These are phyloP conservation scores for Aspergillus spinulosporus DNA, from an alignment of 2,329 filamentous ascomycete genomes.

Conservation along the genomic window DNA sequence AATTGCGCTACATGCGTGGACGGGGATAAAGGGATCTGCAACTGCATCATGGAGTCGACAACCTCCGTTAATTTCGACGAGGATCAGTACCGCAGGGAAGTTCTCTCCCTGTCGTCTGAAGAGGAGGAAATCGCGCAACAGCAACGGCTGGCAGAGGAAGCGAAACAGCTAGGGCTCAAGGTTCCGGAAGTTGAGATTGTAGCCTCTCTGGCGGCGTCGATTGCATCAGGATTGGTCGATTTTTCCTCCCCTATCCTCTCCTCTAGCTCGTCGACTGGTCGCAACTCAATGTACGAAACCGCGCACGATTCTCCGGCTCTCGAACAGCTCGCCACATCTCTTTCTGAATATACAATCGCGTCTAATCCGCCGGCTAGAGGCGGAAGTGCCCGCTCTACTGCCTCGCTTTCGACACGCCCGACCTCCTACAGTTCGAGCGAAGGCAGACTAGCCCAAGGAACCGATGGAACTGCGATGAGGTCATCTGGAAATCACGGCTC, in stretches of 20 bases:
- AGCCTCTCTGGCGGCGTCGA: slow-evolving; percentile 38
- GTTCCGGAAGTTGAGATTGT: slow-evolving; percentile 35
- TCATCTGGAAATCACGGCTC: slow-evolving; percentile 27
- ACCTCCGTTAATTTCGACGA: slow-evolving; percentile 33
- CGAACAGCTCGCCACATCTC: slow-evolving; percentile 32
- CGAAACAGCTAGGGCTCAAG: slow-evolving; percentile 39
- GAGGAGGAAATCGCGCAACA: slow-evolving; percentile 42
- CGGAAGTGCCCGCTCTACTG: slow-evolving; percentile 39
- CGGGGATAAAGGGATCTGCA: slow-evolving; percentile 19
- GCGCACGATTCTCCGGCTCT: slow-evolving; percentile 29
- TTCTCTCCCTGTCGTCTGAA: slow-evolving; percentile 36
- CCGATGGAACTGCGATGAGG: slow-evolving; percentile 21
- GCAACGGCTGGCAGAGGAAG: slow-evolving; percentile 40
- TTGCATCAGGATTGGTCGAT: slow-evolving; percentile 37
- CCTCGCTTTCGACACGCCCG: slow-evolving; percentile 42
- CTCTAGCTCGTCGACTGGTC: slow-evolving; percentile 36
- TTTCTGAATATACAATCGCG: slow-evolving; percentile 35
- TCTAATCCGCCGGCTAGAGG: slow-evolving; percentile 31
- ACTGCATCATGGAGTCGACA: slow-evolving; percentile 28
- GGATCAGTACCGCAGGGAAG: slow-evolving; percentile 38
- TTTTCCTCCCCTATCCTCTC: slow-evolving; percentile 36
- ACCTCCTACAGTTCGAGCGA: slow-evolving; percentile 42
- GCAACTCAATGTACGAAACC: slow-evolving; percentile 32
- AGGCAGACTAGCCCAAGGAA: slow-evolving; percentile 25
- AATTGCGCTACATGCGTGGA: slow-evolving; percentile 19